A percentile compares a stretch with the other conserved stretches of the same genome.
Conservation (phyloP, 805 yeast genomes). For the Scheffersomyces stipitis region DNA sequence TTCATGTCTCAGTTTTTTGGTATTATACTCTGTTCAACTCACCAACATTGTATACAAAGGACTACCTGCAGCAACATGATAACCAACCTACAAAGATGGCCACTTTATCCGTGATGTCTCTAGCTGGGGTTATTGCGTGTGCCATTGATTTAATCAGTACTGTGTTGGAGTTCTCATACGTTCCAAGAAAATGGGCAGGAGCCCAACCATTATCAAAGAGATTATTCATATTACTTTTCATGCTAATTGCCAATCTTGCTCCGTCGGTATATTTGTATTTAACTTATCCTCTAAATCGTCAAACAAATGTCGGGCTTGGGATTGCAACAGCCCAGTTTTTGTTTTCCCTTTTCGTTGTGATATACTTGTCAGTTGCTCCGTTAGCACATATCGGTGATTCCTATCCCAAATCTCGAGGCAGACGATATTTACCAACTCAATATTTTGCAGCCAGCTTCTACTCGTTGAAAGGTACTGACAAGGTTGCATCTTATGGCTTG, state of each 20-base stretch:
- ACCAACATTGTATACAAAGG: slow-evolving; percentile 61
- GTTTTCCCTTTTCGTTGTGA: slow-evolving; percentile 52
- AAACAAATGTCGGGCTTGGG: slow-evolving; percentile 35
- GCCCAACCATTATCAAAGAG: slow-evolving; percentile 58
- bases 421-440: slow-evolving; percentile 52
- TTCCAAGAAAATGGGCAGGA: slow-evolving; percentile 75
- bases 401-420: slow-evolving; percentile 23
- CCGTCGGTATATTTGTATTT: slow-evolving; percentile 58
- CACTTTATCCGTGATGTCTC: slow-evolving; percentile 55
- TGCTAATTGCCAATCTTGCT: slow-evolving; percentile 44
- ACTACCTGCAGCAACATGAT: slow-evolving; percentile 52
- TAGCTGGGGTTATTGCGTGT: slow-evolving; percentile 64
- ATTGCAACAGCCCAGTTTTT: slow-evolving; percentile 56
- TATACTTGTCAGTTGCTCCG: slow-evolving; percentile 63
- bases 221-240: slow-evolving; percentile 37
- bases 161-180: slow-evolving; percentile 56
- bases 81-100: slow-evolving; percentile 62
- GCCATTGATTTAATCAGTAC: slow-evolving; percentile 57
- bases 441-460: slow-evolving; percentile 63
- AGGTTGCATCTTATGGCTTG: slow-evolving; percentile 62
- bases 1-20: slow-evolving; percentile 77
- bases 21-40: slow-evolving; percentile 68
- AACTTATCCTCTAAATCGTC: slow-evolving; percentile 30
- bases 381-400: slow-evolving; percentile 52
- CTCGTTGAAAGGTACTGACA: slow-evolving; percentile 50